phyloP scores from a whole-genome alignment of 192 early-diverging fungal species.

The Lunasporangiospora selenospora region DNA sequence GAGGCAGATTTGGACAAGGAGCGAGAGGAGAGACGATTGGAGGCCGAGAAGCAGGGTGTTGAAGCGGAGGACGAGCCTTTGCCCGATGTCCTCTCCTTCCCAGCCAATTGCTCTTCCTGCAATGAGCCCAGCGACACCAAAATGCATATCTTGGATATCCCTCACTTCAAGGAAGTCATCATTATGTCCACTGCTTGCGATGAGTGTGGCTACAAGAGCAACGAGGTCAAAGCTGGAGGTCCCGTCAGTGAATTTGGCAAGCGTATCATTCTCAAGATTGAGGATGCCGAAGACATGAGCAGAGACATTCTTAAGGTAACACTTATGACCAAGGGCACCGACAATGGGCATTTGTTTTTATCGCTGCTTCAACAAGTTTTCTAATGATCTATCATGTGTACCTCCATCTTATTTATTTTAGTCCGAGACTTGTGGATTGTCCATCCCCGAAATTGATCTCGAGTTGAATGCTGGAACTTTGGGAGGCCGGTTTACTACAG shows the following conservation, averaged over 20 bases:
- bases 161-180: constrained; percentile 95
- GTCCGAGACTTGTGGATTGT: constrained; percentile 91
- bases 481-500: constrained; percentile 94
- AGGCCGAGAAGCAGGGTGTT: constrained; percentile 48
- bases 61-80: constrained; percentile 63
- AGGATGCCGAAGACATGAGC: constrained; percentile 87
- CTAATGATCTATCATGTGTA: background rate
- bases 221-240: constrained; percentile 96
- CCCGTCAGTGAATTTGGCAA: constrained; percentile 80
- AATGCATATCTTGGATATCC: constrained; percentile 92
- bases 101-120: constrained; percentile 86
- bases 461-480: constrained; percentile 88
- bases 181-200: constrained; percentile 96
- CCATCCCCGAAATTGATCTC: constrained; percentile 88
- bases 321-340: background rate
- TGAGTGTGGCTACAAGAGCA: constrained; percentile 91
- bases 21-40: constrained; percentile 9
- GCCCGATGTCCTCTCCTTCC: constrained; percentile 83
- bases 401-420: constrained; percentile 5
- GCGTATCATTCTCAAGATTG: constrained; percentile 82
- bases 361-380: background rate
- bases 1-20: constrained; percentile 33
- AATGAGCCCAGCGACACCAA: constrained; percentile 80
- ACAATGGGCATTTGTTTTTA: background rate
- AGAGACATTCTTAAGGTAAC: constrained; percentile 89